A percentile compares a stretch with the other conserved stretches of the same genome.
phyloP scores from a whole-genome alignment of 2,329 filamentous ascomycete species.

The Scorias spongiosa region DNA sequence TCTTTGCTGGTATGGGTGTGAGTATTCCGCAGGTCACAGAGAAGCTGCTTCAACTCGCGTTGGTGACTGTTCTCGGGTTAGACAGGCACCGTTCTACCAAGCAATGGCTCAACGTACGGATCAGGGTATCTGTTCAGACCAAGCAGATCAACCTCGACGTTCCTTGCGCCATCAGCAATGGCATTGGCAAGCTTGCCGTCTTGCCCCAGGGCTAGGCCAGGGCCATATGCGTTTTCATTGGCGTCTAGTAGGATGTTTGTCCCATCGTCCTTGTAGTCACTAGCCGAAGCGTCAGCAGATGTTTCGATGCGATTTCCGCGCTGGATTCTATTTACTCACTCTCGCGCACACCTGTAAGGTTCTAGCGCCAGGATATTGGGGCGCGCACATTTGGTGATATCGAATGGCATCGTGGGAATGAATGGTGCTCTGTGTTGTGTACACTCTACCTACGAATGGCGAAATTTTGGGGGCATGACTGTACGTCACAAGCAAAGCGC shows the following conservation, averaged over 20 bases:
- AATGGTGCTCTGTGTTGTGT: too few relatives aligned
- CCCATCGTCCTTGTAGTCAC: slow-evolving; percentile 96
- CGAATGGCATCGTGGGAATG: slow-evolving; percentile 24
- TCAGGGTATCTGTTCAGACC: slow-evolving; percentile 91
- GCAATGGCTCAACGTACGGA: slow-evolving; percentile 34
- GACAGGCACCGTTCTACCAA: neutral
- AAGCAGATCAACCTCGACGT: slow-evolving; percentile 56
- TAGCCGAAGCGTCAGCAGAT: slow-evolving; percentile 7
- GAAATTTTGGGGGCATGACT: neutral
- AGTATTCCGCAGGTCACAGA: slow-evolving; percentile 79
- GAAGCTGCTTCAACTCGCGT: slow-evolving; percentile 63
- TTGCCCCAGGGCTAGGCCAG: slow-evolving; percentile 46
- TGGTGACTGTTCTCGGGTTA: slow-evolving; percentile 44
- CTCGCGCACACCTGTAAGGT: slow-evolving; percentile 39
- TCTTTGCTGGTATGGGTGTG: slow-evolving; percentile 60
- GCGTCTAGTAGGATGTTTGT: slow-evolving; percentile 92
- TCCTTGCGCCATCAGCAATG: slow-evolving; percentile 26
- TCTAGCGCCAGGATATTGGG: slow-evolving; percentile 38
- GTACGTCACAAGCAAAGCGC: neutral
- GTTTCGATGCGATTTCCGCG: neutral
- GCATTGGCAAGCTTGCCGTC: slow-evolving; percentile 34
- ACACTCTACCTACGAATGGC: neutral
- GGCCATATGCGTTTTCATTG: slow-evolving; percentile 94
- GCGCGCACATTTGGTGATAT: slow-evolving; percentile 35
- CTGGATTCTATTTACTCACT: slow-evolving; percentile 24